Evolutionary conservation across 164 flowering plant genomes (phyloP).

Genomic region (Annona cherimola): DNA sequence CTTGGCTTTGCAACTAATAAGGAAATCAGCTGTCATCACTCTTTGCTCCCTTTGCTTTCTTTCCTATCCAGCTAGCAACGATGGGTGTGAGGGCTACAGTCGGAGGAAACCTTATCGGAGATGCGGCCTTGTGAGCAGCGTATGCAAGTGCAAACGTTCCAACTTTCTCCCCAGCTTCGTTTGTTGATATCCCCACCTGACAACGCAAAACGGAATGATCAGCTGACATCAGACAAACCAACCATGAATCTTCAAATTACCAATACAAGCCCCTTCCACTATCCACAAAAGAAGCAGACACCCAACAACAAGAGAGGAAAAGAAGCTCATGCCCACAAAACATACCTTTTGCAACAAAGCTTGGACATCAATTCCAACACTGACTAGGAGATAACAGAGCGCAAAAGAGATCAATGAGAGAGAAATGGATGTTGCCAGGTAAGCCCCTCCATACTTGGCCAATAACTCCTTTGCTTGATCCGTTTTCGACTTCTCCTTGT

Average conservation of each 20-base stretch:
- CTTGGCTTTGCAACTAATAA: too few species aligned
- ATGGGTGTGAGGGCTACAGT: slow-evolving; percentile 94
- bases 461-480: slow-evolving; percentile 84
- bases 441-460: slow-evolving; percentile 96
- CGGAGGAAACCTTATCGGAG: slow-evolving; percentile 96
- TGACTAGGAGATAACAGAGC: slow-evolving; percentile 71
- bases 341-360: slow-evolving; percentile 74
- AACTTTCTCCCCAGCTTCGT: slow-evolving; percentile 78
- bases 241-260: not conserved
- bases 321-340: not conserved
- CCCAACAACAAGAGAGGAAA: not conserved
- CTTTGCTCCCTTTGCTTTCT: slow-evolving; percentile 36
- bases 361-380: slow-evolving; percentile 80
- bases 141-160: slow-evolving; percentile 97
- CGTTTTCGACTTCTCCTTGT: slow-evolving; percentile 58
- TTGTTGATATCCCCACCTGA: slow-evolving; percentile 74
- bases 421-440: slow-evolving; percentile 86
- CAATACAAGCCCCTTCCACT: not conserved
- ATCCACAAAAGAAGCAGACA: not conserved
- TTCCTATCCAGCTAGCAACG: slow-evolving; percentile 90
- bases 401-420: slow-evolving; percentile 88
- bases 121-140: slow-evolving; percentile 99
- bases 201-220: not conserved
- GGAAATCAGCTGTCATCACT: not conserved
- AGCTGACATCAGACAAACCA: not conserved